phyloP scores from a whole-genome alignment of 2,329 filamentous ascomycete genomes.

The Colletotrichum ledebouriae region DNA sequence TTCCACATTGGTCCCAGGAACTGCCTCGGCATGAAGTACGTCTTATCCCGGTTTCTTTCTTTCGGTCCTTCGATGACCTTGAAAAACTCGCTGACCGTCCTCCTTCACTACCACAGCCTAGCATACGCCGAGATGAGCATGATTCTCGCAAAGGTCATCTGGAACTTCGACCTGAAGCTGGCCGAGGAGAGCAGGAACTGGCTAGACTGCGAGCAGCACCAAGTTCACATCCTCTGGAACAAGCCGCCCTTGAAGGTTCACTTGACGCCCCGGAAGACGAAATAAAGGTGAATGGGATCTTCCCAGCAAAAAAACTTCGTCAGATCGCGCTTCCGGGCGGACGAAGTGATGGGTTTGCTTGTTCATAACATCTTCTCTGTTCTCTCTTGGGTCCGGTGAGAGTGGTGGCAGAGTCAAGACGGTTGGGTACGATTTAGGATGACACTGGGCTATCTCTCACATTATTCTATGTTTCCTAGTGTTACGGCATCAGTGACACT shows the following conservation, averaged over 20 bases:
- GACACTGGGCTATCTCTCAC: too few species aligned
- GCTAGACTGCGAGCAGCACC: constrained; percentile 21
- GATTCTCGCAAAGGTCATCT: constrained; percentile 30
- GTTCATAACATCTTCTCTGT: too few species aligned
- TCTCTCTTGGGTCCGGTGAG: too few species aligned
- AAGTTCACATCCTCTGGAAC: constrained; percentile 20
- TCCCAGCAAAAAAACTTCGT: not conserved
- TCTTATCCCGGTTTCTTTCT: not conserved
- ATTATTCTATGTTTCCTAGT: too few species aligned
- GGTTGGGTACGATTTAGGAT: too few species aligned
- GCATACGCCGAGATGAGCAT: constrained; percentile 39
- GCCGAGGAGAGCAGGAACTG: constrained; percentile 19
- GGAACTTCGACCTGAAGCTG: constrained; percentile 35
- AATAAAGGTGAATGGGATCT: not conserved
- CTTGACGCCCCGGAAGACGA: constrained; percentile 23
- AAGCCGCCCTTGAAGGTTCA: constrained; percentile 37
- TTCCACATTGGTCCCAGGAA: constrained; percentile 35
- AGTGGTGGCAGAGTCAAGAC: too few species aligned
- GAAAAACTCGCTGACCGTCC: not conserved
- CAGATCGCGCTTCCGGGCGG: too few species aligned
- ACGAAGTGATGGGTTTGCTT: too few species aligned
- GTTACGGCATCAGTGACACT: too few species aligned
- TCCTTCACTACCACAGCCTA: constrained; percentile 8
- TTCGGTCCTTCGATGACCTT: not conserved
- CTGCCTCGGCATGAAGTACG: constrained; percentile 36